Percentiles rank a stretch among this genome's conserved stretches.
Conservation (phyloP, 2,329 filamentous ascomycete species). For the Aureobasidium sp. region DNA sequence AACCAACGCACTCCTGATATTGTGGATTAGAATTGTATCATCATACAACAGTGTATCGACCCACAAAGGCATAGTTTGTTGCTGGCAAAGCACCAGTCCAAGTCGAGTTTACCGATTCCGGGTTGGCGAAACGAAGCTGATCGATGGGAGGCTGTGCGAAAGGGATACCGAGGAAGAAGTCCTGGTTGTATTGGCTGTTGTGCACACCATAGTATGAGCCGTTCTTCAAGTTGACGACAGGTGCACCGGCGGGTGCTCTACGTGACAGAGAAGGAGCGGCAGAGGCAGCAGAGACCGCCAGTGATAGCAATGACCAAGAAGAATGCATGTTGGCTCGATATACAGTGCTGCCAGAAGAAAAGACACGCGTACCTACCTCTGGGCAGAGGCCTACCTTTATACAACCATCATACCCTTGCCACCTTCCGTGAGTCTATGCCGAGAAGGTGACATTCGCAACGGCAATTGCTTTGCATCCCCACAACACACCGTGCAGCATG, state of each 20-base stretch:
- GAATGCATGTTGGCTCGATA: constrained; percentile 6
- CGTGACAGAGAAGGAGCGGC: neutral
- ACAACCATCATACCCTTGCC: neutral
- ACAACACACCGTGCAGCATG: neutral
- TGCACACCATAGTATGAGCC: constrained; percentile 34
- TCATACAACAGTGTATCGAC: neutral
- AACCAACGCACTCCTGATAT: constrained; percentile 27
- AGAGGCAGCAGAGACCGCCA: neutral
- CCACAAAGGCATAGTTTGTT: constrained; percentile 27
- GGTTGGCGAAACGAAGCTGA: constrained; percentile 18
- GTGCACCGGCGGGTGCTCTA: constrained; percentile 15
- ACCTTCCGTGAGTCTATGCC: neutral
- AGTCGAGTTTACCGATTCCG: constrained; percentile 18
- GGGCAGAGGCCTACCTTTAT: neutral
- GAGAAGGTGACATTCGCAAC: neutral
- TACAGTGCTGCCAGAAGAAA: neutral
- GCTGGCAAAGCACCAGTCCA: constrained; percentile 31
- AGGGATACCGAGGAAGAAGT: constrained; percentile 32
- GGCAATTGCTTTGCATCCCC: neutral
- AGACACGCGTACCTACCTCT: neutral
- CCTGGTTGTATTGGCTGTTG: constrained; percentile 31
- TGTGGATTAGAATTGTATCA: neutral
- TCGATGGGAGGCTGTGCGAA: constrained; percentile 21
- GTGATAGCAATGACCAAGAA: constrained; percentile 5
- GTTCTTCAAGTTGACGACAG: constrained; percentile 33